Base-by-base conservation (phyloP, 371 early-diverging fungal genomes). In the Mucor plumbeus region DNA sequence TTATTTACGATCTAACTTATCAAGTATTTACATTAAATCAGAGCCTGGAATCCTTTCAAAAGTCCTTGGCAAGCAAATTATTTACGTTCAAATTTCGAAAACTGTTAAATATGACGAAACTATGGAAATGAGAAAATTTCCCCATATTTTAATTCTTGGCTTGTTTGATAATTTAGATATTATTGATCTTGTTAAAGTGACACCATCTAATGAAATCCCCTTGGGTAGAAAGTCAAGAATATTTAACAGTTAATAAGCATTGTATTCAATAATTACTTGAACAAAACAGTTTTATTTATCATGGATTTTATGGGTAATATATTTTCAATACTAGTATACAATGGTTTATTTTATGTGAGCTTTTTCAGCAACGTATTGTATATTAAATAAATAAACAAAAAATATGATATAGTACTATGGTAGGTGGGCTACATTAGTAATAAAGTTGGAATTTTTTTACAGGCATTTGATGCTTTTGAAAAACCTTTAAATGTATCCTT, bases 1-100 rank as follows among this genome's bases (percentile, higher is more conserved):
- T 43, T 13, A 66, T 63, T 5, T 75, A 75, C 34, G 40, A 40
- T 26, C 36, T 74, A n/a, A 61, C 36, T 10, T 48, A 65, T 11
- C 61, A 64, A 8, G 11, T 44, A 0, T 17, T 17, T 11, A 61
- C 67, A 13, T 40, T 43, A 1, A 53, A 55, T 15, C 60, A 70
- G 15, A 61, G 64, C 5, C 67, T 6, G 41, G 15, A 2, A 53
- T 61, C 11, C n/a, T 74, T 5, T 56, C 65, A 5, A 50, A 57
- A 13, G 47, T 66, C 26, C 19, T 67, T 8, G 73, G 70, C 8
- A 57, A 59, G 7, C 14, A 62, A 11, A 36, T 73, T 7, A 64
- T 15, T 0, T 66, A 64, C 15, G 43, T 60, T 13, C 55, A 55
- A 13, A 41, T 73, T 10, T 14, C 59, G 4, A 8, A 53, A 4